Evolutionary conservation across 768 basidiomycete species (phyloP).

Genomic region (Lactifluus piperatus): DNA sequence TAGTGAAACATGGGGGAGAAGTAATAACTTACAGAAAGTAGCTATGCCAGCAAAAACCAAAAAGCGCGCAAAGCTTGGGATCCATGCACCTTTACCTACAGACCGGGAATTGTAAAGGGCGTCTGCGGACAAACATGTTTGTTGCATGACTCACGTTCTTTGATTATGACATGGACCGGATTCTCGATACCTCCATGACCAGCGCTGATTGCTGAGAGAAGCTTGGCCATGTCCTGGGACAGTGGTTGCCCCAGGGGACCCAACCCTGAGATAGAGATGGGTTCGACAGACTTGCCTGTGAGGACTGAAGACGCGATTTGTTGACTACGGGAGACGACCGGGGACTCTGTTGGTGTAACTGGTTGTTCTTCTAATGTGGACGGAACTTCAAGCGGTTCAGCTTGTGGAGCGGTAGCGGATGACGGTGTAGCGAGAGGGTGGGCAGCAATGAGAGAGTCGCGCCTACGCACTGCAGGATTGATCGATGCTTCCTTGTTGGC

Average conservation of each 20-base stretch:
- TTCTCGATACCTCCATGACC: constrained; percentile 38
- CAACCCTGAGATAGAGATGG: background rate
- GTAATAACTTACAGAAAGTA: constrained; percentile 54
- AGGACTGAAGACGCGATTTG: constrained; percentile 36
- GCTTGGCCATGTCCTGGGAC: constrained; percentile 33
- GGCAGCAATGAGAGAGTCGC: constrained; percentile 51
- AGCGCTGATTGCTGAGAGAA: constrained; percentile 35
- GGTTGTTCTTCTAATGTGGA: background rate
- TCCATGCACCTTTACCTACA: constrained; percentile 60
- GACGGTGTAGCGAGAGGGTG: constrained; percentile 10
- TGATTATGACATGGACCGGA: constrained; percentile 75
- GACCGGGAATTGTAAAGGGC: background rate
- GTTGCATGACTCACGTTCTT: constrained; percentile 53
- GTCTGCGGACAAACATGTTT: background rate
- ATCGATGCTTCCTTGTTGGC: constrained; percentile 49
- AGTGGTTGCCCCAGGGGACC: constrained; percentile 8
- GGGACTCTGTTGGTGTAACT: background rate
- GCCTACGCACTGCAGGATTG: constrained; percentile 53
- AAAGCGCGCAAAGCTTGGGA: constrained; percentile 55
- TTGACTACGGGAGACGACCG: constrained; percentile 30
- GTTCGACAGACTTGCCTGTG: constrained; percentile 8
- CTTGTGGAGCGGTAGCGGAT: background rate
- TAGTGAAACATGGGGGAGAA: background rate
- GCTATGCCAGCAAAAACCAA: constrained; percentile 45
- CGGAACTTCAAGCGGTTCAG: constrained; percentile 4